Conservation (phyloP, 2,329 filamentous ascomycete genomes). For the Botrytis squamosa region DNA sequence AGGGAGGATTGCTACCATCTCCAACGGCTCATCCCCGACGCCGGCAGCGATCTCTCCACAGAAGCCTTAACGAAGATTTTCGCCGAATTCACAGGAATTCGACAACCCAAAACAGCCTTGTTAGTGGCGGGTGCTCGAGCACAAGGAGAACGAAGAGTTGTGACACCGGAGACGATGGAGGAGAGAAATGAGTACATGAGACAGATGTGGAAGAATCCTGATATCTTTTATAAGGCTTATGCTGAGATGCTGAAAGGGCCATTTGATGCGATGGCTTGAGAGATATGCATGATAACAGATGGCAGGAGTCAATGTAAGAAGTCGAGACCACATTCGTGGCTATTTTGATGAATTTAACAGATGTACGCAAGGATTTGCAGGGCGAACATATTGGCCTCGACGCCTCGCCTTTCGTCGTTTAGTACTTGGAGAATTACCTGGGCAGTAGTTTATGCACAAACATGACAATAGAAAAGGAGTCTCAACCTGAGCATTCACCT, state of each 20-base stretch:
- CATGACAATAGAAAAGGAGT: too few species aligned
- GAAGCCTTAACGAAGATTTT: conserved; percentile 4
- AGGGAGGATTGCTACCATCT: conserved; percentile 20
- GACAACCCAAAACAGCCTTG: conserved; percentile 18
- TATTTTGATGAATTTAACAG: not conserved
- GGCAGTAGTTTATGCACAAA: not conserved
- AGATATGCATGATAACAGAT: not conserved
- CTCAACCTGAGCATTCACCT: too few species aligned
- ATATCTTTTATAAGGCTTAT: not conserved
- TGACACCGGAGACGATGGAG: conserved; percentile 1
- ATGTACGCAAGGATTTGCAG: not conserved
- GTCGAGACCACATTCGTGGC: not conserved
- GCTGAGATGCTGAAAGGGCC: not conserved
- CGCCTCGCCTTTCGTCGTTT: not conserved
- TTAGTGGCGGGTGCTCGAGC: conserved; percentile 19
- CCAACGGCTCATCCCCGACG: not conserved
- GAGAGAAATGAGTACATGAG: conserved; percentile 16
- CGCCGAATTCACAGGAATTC: not conserved
- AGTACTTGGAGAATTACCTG: not conserved
- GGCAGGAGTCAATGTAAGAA: not conserved
- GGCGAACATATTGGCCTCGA: not conserved
- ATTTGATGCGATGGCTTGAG: conserved; percentile 2
- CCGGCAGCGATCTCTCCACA: not conserved
- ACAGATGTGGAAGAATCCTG: not conserved
- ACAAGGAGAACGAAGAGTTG: conserved; percentile 21